Evolutionary conservation across 129 eudicot genomes (phyloP).

Genomic region (Logfia minima): DNA sequence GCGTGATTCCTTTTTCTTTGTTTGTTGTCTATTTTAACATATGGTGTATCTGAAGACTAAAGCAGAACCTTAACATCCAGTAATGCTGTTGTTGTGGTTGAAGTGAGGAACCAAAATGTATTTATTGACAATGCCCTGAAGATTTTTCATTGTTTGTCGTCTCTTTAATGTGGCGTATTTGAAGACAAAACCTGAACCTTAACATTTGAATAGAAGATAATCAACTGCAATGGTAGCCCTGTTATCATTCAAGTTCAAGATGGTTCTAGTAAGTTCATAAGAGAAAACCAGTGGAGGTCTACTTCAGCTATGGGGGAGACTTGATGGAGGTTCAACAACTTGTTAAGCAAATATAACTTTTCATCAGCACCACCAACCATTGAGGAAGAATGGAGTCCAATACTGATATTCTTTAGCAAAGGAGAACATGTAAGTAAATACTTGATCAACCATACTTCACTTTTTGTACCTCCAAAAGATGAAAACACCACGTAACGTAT

Average conservation of each 20-base stretch:
- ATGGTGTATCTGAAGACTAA: not conserved
- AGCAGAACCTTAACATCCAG: not conserved
- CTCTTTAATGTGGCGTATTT: not conserved
- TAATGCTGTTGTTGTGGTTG: not conserved
- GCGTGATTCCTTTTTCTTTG: not conserved
- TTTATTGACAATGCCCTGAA: not conserved
- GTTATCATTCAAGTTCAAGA: not conserved
- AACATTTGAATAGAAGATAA: not conserved
- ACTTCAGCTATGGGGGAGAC: not conserved
- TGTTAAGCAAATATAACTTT: not conserved
- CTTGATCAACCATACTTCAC: not conserved
- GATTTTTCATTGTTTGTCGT: not conserved
- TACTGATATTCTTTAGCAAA: not conserved
- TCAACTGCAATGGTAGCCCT: not conserved
- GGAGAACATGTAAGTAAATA: constrained; percentile 1
- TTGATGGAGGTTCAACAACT: not conserved
- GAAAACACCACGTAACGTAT: not conserved
- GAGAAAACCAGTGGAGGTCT: not conserved
- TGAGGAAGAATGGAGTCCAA: not conserved
- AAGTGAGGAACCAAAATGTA: not conserved
- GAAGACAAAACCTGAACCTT: no score
- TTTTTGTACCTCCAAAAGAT: not conserved
- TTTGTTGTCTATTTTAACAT: not conserved
- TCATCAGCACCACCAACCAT: not conserved
- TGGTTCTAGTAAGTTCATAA: not conserved